phyloP scores from a whole-genome alignment of 352 stramenopile genomes.

The Phytophthora cactorum region DNA sequence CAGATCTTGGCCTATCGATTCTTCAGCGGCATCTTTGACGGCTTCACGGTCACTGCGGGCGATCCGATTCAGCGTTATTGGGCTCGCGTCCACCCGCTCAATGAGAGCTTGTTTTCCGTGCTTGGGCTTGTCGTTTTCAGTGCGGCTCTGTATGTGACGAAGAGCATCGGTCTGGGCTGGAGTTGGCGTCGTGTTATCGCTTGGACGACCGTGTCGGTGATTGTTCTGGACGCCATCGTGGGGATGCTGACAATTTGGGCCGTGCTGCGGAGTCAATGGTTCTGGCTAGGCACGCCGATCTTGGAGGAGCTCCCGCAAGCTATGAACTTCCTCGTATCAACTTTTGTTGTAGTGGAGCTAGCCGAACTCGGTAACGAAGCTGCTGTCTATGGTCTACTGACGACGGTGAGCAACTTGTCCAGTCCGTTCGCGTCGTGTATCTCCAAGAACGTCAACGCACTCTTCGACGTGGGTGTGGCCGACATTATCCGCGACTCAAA shows the following conservation, averaged over 20 bases:
- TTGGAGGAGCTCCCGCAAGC: conserved; percentile 43
- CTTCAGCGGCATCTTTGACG: conserved; percentile 50
- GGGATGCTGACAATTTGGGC: conserved; percentile 46
- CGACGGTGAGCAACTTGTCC: conserved; percentile 50
- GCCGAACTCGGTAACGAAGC: conserved; percentile 52
- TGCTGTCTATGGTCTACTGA: conserved; percentile 49
- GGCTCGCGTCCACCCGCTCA: conserved; percentile 41
- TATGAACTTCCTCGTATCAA: conserved; percentile 50
- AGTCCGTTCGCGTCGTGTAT: conserved; percentile 49
- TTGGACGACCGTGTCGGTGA: conserved; percentile 35
- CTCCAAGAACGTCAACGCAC: conserved; percentile 43
- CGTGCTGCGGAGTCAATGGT: conserved; percentile 53
- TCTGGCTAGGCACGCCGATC: conserved; percentile 47
- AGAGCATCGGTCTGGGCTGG: conserved; percentile 45
- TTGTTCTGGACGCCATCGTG: conserved; percentile 38
- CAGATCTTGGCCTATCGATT: conserved; percentile 65
- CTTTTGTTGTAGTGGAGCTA: conserved; percentile 57
- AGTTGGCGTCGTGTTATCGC: conserved; percentile 44
- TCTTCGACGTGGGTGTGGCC: conserved; percentile 51
- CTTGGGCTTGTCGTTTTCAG: conserved; percentile 43
- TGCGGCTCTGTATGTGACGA: conserved; percentile 36
- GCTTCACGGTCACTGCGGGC: conserved; percentile 39
- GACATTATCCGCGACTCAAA: conserved; percentile 47
- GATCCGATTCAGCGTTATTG: conserved; percentile 44
- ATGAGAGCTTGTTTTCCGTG: conserved; percentile 44